phyloP scores from a whole-genome alignment of 169 alveolate genomes.

The Cryptosporidium sp. region DNA sequence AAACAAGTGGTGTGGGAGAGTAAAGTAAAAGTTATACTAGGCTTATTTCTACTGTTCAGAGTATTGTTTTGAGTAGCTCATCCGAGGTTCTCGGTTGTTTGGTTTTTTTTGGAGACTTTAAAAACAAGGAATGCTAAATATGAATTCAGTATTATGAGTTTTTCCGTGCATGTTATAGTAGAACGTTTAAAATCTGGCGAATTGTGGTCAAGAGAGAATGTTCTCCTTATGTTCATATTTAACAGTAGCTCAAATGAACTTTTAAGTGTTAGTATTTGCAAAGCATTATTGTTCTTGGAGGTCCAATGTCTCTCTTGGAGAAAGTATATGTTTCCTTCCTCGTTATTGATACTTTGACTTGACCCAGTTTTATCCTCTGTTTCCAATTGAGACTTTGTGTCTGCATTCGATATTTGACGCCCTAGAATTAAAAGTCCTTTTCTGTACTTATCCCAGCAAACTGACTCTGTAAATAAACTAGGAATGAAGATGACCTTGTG shows the following conservation, averaged over 20 bases:
- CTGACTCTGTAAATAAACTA: neutral
- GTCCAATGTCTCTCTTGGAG: constrained; percentile 5
- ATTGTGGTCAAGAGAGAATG: neutral
- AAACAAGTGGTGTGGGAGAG: neutral
- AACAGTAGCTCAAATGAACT: constrained; percentile 10
- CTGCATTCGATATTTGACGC: neutral
- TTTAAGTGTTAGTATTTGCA: constrained; percentile 32
- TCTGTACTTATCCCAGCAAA: constrained; percentile 38
- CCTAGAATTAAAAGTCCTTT: constrained; percentile 27
- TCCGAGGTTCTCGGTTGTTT: neutral
- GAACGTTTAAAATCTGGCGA: constrained; percentile 10
- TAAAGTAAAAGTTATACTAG: neutral
- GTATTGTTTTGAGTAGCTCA: neutral
- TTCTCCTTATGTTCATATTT: neutral
- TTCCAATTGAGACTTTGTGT: neutral
- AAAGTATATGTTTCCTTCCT: neutral
- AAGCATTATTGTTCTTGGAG: neutral
- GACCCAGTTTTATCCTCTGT: neutral
- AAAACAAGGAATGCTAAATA: neutral
- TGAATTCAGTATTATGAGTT: constrained; percentile 8
- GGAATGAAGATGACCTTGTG: constrained; percentile 16
- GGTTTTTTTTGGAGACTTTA: constrained; percentile 5
- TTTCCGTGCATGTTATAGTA: constrained; percentile 1
- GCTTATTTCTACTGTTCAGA: neutral
- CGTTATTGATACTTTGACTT: neutral